Conservation (phyloP, 768 basidiomycete genomes). For the Flagelloscypha sp. region DNA sequence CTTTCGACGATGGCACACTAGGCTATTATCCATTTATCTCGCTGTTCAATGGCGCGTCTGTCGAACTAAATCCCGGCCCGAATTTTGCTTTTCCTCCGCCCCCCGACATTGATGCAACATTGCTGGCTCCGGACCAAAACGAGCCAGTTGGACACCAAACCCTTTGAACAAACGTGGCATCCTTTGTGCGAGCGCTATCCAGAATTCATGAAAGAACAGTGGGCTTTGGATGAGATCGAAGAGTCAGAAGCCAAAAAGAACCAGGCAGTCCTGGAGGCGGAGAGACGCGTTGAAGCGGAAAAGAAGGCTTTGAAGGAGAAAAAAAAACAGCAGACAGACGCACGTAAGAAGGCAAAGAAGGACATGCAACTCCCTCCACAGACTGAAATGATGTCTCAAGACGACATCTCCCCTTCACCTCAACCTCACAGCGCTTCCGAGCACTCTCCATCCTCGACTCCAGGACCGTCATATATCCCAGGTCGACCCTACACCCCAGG, state of each 20-base stretch:
- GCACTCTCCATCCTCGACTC: background rate
- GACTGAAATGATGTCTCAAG: constrained; percentile 5
- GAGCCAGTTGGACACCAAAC: constrained; percentile 14
- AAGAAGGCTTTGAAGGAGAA: constrained; percentile 40
- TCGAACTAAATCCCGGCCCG: constrained; percentile 84
- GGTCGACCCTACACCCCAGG: too few species aligned
- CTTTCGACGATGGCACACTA: constrained; percentile 87
- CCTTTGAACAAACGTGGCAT: constrained; percentile 51
- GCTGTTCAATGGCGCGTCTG: constrained; percentile 82
- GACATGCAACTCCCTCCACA: too few species aligned
- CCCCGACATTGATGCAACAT: constrained; percentile 60
- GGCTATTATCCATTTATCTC: constrained; percentile 97
- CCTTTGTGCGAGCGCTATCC: constrained; percentile 78
- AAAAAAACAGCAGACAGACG: constrained; percentile 44
- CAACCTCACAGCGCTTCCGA: constrained; percentile 4
- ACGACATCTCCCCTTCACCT: constrained; percentile 1
- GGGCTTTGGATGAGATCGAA: constrained; percentile 65
- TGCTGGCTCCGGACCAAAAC: constrained; percentile 25
- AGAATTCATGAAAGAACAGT: constrained; percentile 81
- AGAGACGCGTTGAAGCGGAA: constrained; percentile 37
- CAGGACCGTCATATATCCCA: background rate
- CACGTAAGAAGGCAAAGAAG: constrained; percentile 42
- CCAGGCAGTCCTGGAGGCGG: constrained; percentile 27
- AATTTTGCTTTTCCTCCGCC: constrained; percentile 77
- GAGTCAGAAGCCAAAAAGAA: constrained; percentile 58